Evolutionary conservation across 306 rosid genomes (phyloP).

Genomic region (Canavalia gladiata): DNA sequence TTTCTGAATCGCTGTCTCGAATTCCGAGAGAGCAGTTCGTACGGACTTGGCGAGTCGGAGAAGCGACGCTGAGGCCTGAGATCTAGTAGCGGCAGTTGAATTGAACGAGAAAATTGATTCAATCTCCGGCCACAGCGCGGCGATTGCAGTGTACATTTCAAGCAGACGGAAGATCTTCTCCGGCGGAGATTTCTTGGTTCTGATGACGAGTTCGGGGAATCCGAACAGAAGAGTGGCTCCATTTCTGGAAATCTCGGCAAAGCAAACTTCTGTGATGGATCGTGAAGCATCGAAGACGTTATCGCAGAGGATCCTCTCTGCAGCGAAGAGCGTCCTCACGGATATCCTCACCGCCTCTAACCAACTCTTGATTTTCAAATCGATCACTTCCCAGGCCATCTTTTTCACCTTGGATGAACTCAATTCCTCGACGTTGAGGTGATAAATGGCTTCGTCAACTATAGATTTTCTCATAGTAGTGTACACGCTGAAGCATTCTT

Average conservation of each 20-base stretch:
- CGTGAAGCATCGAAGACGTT: not conserved
- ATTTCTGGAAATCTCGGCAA: conserved; percentile 14
- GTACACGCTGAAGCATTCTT: conserved; percentile 9
- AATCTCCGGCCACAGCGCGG: conserved; percentile 22
- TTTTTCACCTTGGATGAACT: conserved; percentile 5
- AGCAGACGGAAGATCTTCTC: not conserved
- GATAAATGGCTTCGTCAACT: conserved; percentile 17
- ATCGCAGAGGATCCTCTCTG: conserved; percentile 33
- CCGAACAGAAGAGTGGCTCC: not conserved
- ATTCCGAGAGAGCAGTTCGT: not conserved
- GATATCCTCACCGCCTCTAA: conserved; percentile 25
- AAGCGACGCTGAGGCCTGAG: not conserved
- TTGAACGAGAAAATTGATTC: conserved; percentile 19
- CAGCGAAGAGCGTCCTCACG: conserved; percentile 24
- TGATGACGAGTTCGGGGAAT: conserved; percentile 18
- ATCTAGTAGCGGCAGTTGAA: not conserved
- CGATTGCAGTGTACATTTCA: conserved; percentile 22
- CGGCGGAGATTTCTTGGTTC: conserved; percentile 2
- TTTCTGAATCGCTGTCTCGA: not conserved
- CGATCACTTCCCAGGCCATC: not conserved
- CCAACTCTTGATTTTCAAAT: conserved; percentile 23
- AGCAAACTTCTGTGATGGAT: conserved; percentile 10
- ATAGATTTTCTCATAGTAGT: conserved; percentile 19
- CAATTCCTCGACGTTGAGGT: conserved; percentile 7
- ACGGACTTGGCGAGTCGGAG: conserved; percentile 9